Evolutionary conservation across 768 basidiomycete genomes (phyloP), one percentile per base, ranked within the genome.

Genomic region (Boletellus emodensis): DNA sequence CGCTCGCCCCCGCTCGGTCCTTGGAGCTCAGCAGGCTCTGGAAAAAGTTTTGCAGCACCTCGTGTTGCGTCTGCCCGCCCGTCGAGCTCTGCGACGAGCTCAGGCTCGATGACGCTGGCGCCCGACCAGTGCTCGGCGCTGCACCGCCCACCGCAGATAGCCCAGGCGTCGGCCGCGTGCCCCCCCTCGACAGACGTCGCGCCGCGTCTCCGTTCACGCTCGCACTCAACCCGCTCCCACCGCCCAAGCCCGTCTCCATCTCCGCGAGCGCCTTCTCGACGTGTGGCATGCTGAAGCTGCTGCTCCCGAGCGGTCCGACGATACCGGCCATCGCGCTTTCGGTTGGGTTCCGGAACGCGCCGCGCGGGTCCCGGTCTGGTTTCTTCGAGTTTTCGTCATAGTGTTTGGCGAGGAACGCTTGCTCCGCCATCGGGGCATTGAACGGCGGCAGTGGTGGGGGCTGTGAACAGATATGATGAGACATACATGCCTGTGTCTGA

Each of bases 351-450:
- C 88, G 79, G 80, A 96, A 96, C 3, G 87, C 82, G 14, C 84
- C 84, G 32, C 92, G 85, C 18, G 93, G 92, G 71, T 97, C 94
- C 48, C 89, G 81, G 58, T 93, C 90, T 0, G 89, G 79, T 59
- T 94, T 94, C 70, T 90, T 91, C 36, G 88, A 79, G 54, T 95
- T 89, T 62, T 91, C 83, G 67, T 95, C 94, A 68, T 93, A 92
- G 61, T 98, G 88, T 62, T 87, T 85, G 3, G 85, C 78, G 11
- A 98, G 83, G 78, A 97, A 98, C 0, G 82, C 76, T 70, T 97
- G 94, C 63, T 98, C 95, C 22, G 88, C 83, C 30, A 82, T 87
- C 0, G 90, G 89, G 17, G 80, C 83, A 64, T 89, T 90, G 74
- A 91, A 83, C 0, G 82, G 82, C 20, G 84, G 90, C 28, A 89